A percentile compares a stretch with the other conserved stretches of the same genome.
These are phyloP conservation scores for Alternaria postmessia DNA, from an alignment of 2,329 filamentous ascomycete genomes.

Conservation along the genomic window DNA sequence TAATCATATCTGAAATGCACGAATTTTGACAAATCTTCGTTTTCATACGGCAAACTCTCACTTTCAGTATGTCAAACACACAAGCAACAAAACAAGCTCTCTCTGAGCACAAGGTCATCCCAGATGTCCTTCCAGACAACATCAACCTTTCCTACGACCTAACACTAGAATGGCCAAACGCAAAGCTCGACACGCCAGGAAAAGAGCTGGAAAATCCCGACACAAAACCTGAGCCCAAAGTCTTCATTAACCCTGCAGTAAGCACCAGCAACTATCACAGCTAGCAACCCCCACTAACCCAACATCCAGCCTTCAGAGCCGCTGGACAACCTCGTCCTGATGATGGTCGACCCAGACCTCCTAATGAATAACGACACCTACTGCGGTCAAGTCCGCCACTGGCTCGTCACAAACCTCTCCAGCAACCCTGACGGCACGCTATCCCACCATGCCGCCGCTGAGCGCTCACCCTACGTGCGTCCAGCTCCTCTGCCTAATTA, in stretches of 20 bases:
- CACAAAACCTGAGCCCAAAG: constrained; percentile 27
- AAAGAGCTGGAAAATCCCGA: constrained; percentile 24
- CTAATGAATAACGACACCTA: constrained; percentile 32
- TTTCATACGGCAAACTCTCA: neutral
- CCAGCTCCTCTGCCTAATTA: constrained; percentile 32
- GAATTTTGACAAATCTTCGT: too few relatives aligned
- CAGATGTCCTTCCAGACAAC: constrained; percentile 24
- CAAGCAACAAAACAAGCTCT: constrained; percentile 17
- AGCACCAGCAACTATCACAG: neutral
- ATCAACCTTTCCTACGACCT: constrained; percentile 22
- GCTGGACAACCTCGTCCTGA: constrained; percentile 24
- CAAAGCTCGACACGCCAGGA: constrained; percentile 22
- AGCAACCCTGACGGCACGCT: constrained; percentile 19
- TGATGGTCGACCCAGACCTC: constrained; percentile 34
- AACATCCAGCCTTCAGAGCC: constrained; percentile 16
- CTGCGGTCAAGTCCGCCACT: constrained; percentile 35
- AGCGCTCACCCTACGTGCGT: constrained; percentile 28
- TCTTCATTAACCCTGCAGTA: constrained; percentile 24
- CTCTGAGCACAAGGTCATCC: constrained; percentile 25
- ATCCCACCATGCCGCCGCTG: constrained; percentile 2
- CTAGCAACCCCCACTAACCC: neutral
- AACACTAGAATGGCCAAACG: constrained; percentile 23
- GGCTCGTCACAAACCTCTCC: constrained; percentile 30
- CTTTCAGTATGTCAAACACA: constrained; percentile 9
- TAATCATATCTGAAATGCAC: neutral